phyloP scores from a whole-genome alignment of 768 basidiomycete species.

The Piloderma croceum region DNA sequence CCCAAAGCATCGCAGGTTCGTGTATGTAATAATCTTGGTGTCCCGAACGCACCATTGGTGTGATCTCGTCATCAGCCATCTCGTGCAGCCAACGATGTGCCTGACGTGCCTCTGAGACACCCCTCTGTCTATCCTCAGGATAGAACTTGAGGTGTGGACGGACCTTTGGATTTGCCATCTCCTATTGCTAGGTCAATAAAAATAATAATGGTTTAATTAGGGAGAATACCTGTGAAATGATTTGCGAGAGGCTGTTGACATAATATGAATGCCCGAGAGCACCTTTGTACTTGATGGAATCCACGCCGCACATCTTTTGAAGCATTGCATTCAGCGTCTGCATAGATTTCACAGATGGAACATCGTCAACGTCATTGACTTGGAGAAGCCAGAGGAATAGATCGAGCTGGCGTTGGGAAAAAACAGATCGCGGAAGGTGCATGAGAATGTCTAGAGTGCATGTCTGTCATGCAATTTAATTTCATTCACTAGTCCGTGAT shows the following conservation, averaged over 20 bases:
- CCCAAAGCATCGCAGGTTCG: slow-evolving; percentile 7
- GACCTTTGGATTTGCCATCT: too few species aligned
- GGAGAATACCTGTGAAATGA: slow-evolving; percentile 10
- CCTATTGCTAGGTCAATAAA: too few species aligned
- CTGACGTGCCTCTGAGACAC: slow-evolving; percentile 11
- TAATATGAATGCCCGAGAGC: slow-evolving; percentile 27
- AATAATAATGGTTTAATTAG: too few species aligned
- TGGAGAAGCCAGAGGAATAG: slow-evolving; percentile 19
- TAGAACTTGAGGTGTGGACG: slow-evolving; percentile 17
- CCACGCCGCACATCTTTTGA: slow-evolving; percentile 25
- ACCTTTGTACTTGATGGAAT: slow-evolving; percentile 24
- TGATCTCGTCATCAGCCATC: slow-evolving; percentile 1
- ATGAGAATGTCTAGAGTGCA: slow-evolving; percentile 21
- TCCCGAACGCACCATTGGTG: slow-evolving; percentile 13
- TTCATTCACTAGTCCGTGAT: too few species aligned
- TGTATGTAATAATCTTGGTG: too few species aligned
- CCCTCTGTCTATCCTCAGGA: slow-evolving; percentile 15
- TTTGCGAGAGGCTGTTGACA: slow-evolving; percentile 22
- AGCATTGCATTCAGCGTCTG: too few species aligned
- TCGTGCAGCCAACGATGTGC: slow-evolving; percentile 10
- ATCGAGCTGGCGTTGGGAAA: slow-evolving; percentile 20
- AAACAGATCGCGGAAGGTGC: slow-evolving; percentile 21
- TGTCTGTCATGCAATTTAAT: too few species aligned
- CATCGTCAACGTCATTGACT: slow-evolving; percentile 13
- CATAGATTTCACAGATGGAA: too few species aligned